Evolutionary conservation across 1,284 basidiomycete species (phyloP), one percentile per base, ranked within the genome.

Genomic region (Pseudozyma thailandica): DNA sequence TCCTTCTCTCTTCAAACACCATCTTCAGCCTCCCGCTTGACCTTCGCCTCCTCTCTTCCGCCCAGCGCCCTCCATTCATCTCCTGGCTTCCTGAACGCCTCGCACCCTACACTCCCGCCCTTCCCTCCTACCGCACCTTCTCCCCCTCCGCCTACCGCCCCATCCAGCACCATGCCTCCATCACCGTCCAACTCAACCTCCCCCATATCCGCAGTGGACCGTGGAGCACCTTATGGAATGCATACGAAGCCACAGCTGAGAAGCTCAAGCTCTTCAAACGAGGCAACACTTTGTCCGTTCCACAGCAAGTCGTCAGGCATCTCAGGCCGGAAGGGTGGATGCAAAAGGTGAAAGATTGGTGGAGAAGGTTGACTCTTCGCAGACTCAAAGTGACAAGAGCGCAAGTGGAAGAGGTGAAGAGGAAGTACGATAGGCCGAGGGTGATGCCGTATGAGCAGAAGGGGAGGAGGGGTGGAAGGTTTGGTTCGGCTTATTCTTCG

Each of bases 291-390:
- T 2, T 38, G 12, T 2, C 18, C 2, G 51, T 31, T 1, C n/a
- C 25, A 31, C 48, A 50, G 10, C 12, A 26, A 23, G 47, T 64
- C 16, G 33, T 28, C 10, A 46, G 35, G 13, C 62, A 65, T 20
- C 47, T 65, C 16, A 38, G 62, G 20, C 43, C 56, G 1, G 30
- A 21, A 10, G 43, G 25, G 15, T 55, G 51, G 56, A 7, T 15
- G 10, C 62, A 65, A n/a, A 35, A 44, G 23, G 1, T 50, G n/a
- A 54, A 65, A 42, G 62, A 65, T 33, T n/a, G 43, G 2, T 47
- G 25, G 26, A 28, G 38, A 9, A 28, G n/a, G 23, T 15, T 52
- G 13, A 54, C 47, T 10, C 25, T 41, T 7, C 25, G 48, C 9
- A 38, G 26, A 12, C 25, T 65, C 28, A 50, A 54, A 20, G 51